Evolutionary conservation across 2,329 filamentous ascomycete genomes (phyloP), one percentile per base, ranked within the genome.

Genomic region (Fusarium illudens): DNA sequence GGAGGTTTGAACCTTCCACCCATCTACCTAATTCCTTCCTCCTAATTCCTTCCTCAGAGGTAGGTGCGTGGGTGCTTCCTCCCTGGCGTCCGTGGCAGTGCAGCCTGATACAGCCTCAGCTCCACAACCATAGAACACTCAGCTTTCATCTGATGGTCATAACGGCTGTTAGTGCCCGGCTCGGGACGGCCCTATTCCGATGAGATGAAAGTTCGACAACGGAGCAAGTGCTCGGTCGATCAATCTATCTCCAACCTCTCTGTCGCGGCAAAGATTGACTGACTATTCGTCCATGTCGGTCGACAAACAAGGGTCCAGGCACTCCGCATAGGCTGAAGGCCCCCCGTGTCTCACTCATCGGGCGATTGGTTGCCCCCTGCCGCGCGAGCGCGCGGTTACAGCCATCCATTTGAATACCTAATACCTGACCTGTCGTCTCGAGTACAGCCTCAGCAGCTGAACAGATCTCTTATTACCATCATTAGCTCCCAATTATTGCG

Each of bases 311-410:
- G 64, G 64, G 25, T 58, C 29, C 27, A 27, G n/a, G 27, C n/a
- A 27, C 49, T 27, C 49, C 7, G 49, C 32, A 36, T 25, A 22
- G 20, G 39, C 33, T 27, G 33, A 22, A 53, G 12, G 7, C n/a
- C 34, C 49, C 30, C 64, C 64, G 57, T 64, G 65, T 69, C 65
- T 66, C 33, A 44, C 39, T 27, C 39, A 52, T 60, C 20, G 49
- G 36, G 57, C 44, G 44, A 55, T 69, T 69, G 44, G 65, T 27
- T 42, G 17, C 42, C 22, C 42, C 29, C 4, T 27, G 22, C 25
- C 13, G 29, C 37, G 33, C 34, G 3, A 51, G 36, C 44, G n/a
- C 27, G 32, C 22, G 54, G 44, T 22, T 39, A 53, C 25, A n/a
- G n/a, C n/a, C n/a, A n/a, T n/a, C n/a, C n/a, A n/a, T n/a, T n/a